Conservation (phyloP, 495 filamentous ascomycete species). For the Penicillium daleae region DNA sequence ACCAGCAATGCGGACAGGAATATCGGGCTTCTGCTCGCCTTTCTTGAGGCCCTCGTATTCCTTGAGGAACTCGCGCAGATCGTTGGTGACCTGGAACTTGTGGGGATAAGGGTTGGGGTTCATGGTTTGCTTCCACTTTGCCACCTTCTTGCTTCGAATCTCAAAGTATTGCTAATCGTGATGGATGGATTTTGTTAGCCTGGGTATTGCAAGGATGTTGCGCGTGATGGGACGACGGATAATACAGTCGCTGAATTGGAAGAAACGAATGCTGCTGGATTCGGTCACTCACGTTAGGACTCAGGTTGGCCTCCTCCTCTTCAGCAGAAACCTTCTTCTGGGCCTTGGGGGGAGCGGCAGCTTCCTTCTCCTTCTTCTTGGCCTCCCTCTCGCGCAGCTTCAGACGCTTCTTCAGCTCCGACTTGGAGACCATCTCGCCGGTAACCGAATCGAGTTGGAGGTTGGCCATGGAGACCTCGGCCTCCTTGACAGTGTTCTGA, state of each 20-base stretch:
- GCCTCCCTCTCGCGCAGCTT: conserved; percentile 86
- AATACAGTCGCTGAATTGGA: not conserved
- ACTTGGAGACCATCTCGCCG: conserved; percentile 83
- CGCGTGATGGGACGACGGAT: not conserved
- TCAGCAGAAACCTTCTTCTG: conserved; percentile 72
- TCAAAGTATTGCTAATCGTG: conserved; percentile 93
- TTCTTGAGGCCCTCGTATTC: conserved; percentile 78
- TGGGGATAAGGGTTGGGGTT: conserved; percentile 92
- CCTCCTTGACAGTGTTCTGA: conserved; percentile 56
- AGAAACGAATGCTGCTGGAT: not conserved
- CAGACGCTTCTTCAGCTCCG: conserved; percentile 92
- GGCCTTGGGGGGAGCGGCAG: conserved; percentile 67
- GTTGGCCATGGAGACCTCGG: conserved; percentile 68
- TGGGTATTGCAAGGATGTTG: not conserved
- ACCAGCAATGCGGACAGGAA: conserved; percentile 73
- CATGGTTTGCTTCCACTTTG: conserved; percentile 80
- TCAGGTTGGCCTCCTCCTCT: conserved; percentile 75
- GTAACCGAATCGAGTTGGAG: conserved; percentile 83
- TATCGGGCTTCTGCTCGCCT: conserved; percentile 77
- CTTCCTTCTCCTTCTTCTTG: conserved; percentile 85
- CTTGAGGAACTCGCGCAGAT: conserved; percentile 74
- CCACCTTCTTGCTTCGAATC: conserved; percentile 83
- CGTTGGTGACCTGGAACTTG: conserved; percentile 88
- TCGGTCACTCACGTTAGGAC: conserved; percentile 72
- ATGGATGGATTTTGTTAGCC: conserved; percentile 19